Conservation (phyloP, 2,329 filamentous ascomycete species). For the Clarireedia hainanense region DNA sequence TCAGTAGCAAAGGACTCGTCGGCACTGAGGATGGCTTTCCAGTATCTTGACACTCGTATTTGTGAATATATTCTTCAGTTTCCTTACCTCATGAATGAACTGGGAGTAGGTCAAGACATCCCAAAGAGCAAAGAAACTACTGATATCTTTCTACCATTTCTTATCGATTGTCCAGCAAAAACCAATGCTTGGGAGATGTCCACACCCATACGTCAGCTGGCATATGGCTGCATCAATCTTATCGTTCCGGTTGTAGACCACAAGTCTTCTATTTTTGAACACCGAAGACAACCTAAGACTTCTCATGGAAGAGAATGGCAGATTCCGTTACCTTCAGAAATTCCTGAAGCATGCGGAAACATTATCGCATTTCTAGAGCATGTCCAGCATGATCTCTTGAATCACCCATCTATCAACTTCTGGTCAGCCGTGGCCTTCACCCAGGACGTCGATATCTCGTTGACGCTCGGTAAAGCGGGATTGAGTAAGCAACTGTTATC, state of each 20-base stretch:
- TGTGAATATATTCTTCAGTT: conserved; percentile 43
- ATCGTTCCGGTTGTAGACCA: conserved; percentile 23
- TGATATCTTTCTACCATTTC: conserved; percentile 55
- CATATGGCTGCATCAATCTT: conserved; percentile 44
- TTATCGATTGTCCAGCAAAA: conserved; percentile 49
- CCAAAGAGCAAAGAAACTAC: not conserved
- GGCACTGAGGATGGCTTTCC: conserved; percentile 6
- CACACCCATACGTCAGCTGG: conserved; percentile 41
- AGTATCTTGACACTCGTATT: conserved; percentile 39
- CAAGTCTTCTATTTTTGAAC: conserved; percentile 21
- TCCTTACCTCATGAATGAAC: conserved; percentile 15
- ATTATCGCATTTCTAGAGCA: conserved; percentile 14
- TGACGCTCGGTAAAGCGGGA: conserved; percentile 17
- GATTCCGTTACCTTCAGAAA: conserved; percentile 19
- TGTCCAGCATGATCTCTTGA: conserved; percentile 13
- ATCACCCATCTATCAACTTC: conserved; percentile 10
- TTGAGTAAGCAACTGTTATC: conserved; percentile 10
- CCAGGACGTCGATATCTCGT: conserved; percentile 26
- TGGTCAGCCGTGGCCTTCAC: conserved; percentile 25
- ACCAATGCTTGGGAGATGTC: conserved; percentile 51
- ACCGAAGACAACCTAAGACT: conserved; percentile 22
- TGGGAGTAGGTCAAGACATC: conserved; percentile 13
- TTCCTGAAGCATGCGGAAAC: conserved; percentile 19
- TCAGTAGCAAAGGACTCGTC: not conserved
- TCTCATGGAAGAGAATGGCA: conserved; percentile 23